Conservation (phyloP, 805 yeast species). For the Ogataea salicorniae region DNA sequence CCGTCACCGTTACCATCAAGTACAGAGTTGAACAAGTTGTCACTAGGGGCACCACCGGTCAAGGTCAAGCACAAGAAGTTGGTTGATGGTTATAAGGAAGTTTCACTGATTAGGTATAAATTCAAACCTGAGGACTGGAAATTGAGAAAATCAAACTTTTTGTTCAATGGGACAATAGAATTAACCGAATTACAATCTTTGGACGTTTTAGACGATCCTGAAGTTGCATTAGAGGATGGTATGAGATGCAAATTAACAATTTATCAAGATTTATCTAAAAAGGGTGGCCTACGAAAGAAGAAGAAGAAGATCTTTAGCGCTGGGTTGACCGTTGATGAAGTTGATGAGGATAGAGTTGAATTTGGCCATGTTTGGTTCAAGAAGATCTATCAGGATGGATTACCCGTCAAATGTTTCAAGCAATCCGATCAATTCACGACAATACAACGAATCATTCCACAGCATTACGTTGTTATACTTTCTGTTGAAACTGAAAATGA, state of each 20-base stretch:
- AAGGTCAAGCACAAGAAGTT: slow-evolving; percentile 1
- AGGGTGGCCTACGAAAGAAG: background rate
- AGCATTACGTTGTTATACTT: slow-evolving; percentile 18
- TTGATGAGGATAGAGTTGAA: background rate
- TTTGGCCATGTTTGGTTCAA: slow-evolving; percentile 16
- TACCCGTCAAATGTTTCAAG: slow-evolving; percentile 9
- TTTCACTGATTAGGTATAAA: slow-evolving; percentile 9
- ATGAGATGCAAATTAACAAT: slow-evolving; percentile 14
- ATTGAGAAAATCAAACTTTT: slow-evolving; percentile 10
- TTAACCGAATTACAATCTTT: slow-evolving; percentile 17
- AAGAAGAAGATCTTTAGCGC: slow-evolving; percentile 3
- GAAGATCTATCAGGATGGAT: slow-evolving; percentile 5
- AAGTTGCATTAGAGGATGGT: slow-evolving; percentile 6
- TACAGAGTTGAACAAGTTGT: background rate
- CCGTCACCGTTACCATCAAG: background rate
- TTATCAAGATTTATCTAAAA: background rate
- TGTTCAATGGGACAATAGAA: slow-evolving; percentile 22
- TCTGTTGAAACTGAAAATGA: slow-evolving; percentile 8
- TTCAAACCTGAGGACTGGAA: slow-evolving; percentile 16
- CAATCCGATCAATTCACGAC: slow-evolving; percentile 17
- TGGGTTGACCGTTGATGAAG: too few species aligned
- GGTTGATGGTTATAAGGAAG: slow-evolving; percentile 8
- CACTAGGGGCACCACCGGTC: background rate
- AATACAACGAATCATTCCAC: slow-evolving; percentile 17
- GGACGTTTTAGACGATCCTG: slow-evolving; percentile 11